Evolutionary conservation across 352 stramenopile species (phyloP).

Genomic region (Phytophthora colocasiae): DNA sequence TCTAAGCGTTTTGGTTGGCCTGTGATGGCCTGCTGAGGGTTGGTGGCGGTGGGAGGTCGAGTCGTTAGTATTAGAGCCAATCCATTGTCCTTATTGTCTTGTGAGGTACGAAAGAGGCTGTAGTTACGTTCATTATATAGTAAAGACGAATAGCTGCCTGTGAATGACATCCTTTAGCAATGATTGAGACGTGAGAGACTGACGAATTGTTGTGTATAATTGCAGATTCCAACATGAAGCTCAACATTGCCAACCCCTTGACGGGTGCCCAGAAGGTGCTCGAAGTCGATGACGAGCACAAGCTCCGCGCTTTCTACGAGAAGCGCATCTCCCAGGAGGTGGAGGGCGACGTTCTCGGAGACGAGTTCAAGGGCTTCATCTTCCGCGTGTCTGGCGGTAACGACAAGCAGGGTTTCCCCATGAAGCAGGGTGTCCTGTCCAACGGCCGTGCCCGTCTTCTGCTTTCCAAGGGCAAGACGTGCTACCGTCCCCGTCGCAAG

Average conservation of each 20-base stretch:
- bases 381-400: slow-evolving; percentile 99
- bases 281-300: slow-evolving; percentile 99
- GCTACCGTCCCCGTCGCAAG: slow-evolving; percentile 94
- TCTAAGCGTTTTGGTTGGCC: slow-evolving; percentile 41
- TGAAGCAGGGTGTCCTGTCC: slow-evolving; percentile 99
- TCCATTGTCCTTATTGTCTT: slow-evolving; percentile 85
- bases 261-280: slow-evolving; percentile 99
- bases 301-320: slow-evolving; percentile 99
- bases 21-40: slow-evolving; percentile 8
- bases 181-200: neutral
- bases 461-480: slow-evolving; percentile 98
- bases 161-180: neutral
- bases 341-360: slow-evolving; percentile 97
- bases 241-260: slow-evolving; percentile 99
- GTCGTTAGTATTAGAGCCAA: slow-evolving; percentile 8
- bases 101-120: slow-evolving; percentile 52
- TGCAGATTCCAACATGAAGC: slow-evolving; percentile 92
- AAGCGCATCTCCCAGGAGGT: slow-evolving; percentile 99
- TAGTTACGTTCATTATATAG: neutral
- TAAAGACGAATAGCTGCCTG: neutral
- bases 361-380: slow-evolving; percentile 99
- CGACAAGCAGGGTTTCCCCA: slow-evolving; percentile 99
- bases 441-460: slow-evolving; percentile 99
- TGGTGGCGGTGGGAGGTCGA: slow-evolving; percentile 22
- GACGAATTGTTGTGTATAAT: neutral